Evolutionary conservation across 2,329 filamentous ascomycete genomes (phyloP).

Genomic region (Clonostachys rhizophaga): DNA sequence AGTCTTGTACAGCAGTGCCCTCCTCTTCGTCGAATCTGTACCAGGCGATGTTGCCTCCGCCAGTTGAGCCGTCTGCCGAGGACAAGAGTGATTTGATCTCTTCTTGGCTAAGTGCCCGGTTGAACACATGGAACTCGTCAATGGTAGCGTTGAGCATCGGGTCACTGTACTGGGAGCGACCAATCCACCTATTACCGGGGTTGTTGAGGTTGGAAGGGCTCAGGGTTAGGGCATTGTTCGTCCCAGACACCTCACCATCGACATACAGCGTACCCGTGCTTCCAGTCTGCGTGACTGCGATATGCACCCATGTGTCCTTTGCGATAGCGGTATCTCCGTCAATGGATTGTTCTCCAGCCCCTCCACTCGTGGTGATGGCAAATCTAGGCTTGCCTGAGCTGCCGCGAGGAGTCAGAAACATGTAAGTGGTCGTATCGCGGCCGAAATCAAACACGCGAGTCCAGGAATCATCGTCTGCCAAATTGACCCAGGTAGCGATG

Average conservation of each 20-base stretch:
- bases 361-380: slow-evolving; percentile 10
- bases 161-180: slow-evolving; percentile 9
- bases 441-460: slow-evolving; percentile 12
- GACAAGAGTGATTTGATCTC: slow-evolving; percentile 8
- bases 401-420: slow-evolving; percentile 10
- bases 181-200: slow-evolving; percentile 12
- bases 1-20: slow-evolving; percentile 7
- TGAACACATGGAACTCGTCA: slow-evolving; percentile 12
- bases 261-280: slow-evolving; percentile 8
- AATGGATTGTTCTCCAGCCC: slow-evolving; percentile 7
- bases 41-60: slow-evolving; percentile 12
- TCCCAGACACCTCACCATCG: slow-evolving; percentile 8
- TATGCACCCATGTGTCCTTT: slow-evolving; percentile 8
- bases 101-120: slow-evolving; percentile 7
- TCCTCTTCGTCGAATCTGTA: slow-evolving; percentile 10
- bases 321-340: slow-evolving; percentile 7
- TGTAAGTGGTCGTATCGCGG: slow-evolving; percentile 7
- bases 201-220: slow-evolving; percentile 8
- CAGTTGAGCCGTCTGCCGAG: slow-evolving; percentile 8
- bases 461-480: slow-evolving; percentile 5
- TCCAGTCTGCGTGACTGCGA: slow-evolving; percentile 8
- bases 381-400: slow-evolving; percentile 7
- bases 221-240: slow-evolving; percentile 7
- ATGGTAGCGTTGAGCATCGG: slow-evolving; percentile 7
- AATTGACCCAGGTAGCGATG: slow-evolving; percentile 10